Evolutionary conservation across 768 basidiomycete species (phyloP).

Genomic region (Auriscalpium vulgare): DNA sequence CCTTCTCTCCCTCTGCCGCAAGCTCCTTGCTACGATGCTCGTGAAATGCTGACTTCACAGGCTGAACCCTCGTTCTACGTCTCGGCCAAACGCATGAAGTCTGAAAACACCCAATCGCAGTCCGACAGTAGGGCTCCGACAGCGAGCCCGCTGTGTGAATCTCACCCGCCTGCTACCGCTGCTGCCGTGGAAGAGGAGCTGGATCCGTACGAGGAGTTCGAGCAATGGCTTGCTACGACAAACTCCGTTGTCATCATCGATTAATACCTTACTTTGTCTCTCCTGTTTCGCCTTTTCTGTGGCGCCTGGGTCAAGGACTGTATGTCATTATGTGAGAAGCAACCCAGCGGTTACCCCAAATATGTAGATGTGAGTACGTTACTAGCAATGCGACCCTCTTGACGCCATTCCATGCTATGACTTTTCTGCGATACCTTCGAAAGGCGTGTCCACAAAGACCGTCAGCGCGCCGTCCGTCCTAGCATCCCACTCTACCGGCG

Average conservation of each 20-base stretch:
- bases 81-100: neutral
- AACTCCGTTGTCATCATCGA: slow-evolving; percentile 7
- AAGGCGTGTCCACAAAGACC: slow-evolving; percentile 45
- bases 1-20: too few relatives aligned
- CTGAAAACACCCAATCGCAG: slow-evolving; percentile 15
- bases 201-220: neutral
- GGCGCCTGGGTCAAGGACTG: too few relatives aligned
- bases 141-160: neutral
- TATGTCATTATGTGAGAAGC: too few relatives aligned
- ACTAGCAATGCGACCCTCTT: neutral
- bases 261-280: neutral
- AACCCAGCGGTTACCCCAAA: too few relatives aligned
- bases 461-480: slow-evolving; percentile 52
- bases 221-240: slow-evolving; percentile 11
- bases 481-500: slow-evolving; percentile 68
- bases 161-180: neutral
- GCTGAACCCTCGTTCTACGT: neutral
- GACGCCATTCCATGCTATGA: neutral
- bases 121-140: neutral
- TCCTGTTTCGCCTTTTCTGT: too few relatives aligned
- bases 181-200: neutral
- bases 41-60: too few relatives aligned
- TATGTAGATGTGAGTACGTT: neutral
- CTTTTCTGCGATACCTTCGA: slow-evolving; percentile 5
- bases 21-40: too few relatives aligned